A percentile compares a stretch with the other conserved stretches of the same genome.
These are phyloP conservation scores for Syncephalastrum sp. DNA, from an alignment of 371 early-diverging fungal species.

Conservation along the genomic window DNA sequence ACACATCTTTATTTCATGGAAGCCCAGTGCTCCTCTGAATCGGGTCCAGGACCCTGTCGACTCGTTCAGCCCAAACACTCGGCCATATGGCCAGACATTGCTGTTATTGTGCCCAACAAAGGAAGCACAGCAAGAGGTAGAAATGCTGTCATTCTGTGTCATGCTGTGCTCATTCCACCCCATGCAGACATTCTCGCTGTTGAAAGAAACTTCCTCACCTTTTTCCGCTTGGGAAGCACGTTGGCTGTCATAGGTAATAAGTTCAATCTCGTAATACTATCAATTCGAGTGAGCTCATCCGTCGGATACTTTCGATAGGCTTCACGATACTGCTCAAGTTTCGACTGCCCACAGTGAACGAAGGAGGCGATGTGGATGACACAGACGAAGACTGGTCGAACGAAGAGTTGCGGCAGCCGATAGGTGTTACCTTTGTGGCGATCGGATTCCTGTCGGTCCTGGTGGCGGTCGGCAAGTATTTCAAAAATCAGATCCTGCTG, in stretches of 20 bases:
- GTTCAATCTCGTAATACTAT: no score
- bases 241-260: constrained; percentile 36
- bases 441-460: constrained; percentile 31
- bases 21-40: no score
- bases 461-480: constrained; percentile 38
- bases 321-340: constrained; percentile 39
- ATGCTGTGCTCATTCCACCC: no score
- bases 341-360: constrained; percentile 27
- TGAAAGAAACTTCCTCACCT: constrained; percentile 47
- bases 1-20: no score
- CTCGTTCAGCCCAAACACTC: neutral
- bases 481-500: constrained; percentile 32
- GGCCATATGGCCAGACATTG: constrained; percentile 8
- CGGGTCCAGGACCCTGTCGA: neutral
- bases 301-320: constrained; percentile 17
- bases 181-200: constrained; percentile 22
- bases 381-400: constrained; percentile 8
- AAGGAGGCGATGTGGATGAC: constrained; percentile 1
- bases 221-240: constrained; percentile 40
- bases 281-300: no score
- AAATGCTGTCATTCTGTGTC: neutral
- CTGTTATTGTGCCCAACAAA: constrained; percentile 11
- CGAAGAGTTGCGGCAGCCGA: constrained; percentile 12
- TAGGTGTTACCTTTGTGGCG: constrained; percentile 37
- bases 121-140: constrained; percentile 15